Conservation (phyloP, 352 stramenopile genomes). For the Globisporangium emineosum region DNA sequence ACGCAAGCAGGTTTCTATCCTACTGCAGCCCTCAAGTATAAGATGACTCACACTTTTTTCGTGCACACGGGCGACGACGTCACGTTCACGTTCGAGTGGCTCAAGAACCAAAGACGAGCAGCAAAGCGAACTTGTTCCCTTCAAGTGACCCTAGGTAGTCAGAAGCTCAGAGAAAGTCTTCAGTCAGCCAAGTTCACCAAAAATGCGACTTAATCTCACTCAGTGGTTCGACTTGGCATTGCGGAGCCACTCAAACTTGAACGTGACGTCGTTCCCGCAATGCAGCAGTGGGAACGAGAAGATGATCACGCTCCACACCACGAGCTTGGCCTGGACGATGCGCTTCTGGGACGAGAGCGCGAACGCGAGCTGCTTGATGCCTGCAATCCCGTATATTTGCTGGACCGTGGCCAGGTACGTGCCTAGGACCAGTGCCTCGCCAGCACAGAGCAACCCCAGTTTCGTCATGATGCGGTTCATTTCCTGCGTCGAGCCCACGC, state of each 20-base stretch:
- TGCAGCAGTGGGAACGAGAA: conserved; percentile 28
- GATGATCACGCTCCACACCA: conserved; percentile 21
- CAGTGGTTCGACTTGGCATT: background rate
- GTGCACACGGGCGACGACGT: no score
- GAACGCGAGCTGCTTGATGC: conserved; percentile 26
- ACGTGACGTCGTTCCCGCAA: conserved; percentile 25
- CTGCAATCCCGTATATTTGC: conserved; percentile 15
- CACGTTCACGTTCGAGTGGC: no score
- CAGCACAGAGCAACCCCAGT: background rate
- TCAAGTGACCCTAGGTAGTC: no score
- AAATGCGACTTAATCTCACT: no score
- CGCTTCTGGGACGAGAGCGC: conserved; percentile 22
- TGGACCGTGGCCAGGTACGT: conserved; percentile 23
- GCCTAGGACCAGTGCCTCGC: conserved; percentile 20
- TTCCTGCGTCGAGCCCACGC: background rate
- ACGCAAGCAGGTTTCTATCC: no score
- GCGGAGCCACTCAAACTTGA: conserved; percentile 1
- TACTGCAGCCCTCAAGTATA: no score
- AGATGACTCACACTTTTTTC: no score
- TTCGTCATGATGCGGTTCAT: background rate
- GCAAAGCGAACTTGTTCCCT: no score
- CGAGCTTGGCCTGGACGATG: conserved; percentile 27
- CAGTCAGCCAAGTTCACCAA: no score
- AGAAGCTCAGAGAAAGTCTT: no score
- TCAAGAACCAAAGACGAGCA: no score